These are phyloP conservation scores for Zygoascus sp. DNA, from an alignment of 1,139 yeast species.

Conservation along the genomic window DNA sequence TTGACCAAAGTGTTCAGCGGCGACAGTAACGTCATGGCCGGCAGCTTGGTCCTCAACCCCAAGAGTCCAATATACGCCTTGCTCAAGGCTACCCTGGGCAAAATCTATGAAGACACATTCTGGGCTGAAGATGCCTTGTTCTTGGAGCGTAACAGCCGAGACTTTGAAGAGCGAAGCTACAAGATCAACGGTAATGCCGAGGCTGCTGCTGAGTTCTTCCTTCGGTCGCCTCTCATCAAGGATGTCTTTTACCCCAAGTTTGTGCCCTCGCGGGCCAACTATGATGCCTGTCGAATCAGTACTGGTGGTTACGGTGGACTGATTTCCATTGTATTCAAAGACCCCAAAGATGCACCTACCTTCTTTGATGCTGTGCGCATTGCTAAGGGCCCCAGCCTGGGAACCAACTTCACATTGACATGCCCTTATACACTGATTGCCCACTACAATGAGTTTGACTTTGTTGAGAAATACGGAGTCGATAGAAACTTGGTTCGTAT, in stretches of 20 bases:
- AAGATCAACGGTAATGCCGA: conserved; percentile 65
- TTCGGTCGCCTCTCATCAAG: conserved; percentile 42
- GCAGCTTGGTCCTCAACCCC: conserved; percentile 77
- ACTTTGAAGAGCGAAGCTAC: conserved; percentile 64
- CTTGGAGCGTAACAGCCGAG: conserved; percentile 89
- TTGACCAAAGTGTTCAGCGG: conserved; percentile 92
- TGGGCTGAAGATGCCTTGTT: conserved; percentile 96
- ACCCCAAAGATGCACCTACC: conserved; percentile 58
- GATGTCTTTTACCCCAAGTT: conserved; percentile 68
- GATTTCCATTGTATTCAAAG: conserved; percentile 67
- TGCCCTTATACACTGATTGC: conserved; percentile 92
- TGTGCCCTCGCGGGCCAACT: conserved; percentile 52
- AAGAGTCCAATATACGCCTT: conserved; percentile 47
- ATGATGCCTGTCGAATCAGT: conserved; percentile 62
- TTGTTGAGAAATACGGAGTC: conserved; percentile 79
- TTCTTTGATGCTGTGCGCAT: conserved; percentile 73
- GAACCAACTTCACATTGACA: conserved; percentile 87
- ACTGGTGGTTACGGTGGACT: conserved; percentile 94
- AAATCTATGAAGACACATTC: conserved; percentile 64
- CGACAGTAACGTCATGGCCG: conserved; percentile 94
- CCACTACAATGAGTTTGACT: conserved; percentile 79
- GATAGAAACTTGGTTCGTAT: conserved; percentile 75
- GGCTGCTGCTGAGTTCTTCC: conserved; percentile 43
- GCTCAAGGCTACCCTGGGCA: conserved; percentile 49
- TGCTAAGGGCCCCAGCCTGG: conserved; percentile 92